These are phyloP conservation scores for Dissophora globulifera DNA, from an alignment of 192 early-diverging fungal species.

Conservation along the genomic window DNA sequence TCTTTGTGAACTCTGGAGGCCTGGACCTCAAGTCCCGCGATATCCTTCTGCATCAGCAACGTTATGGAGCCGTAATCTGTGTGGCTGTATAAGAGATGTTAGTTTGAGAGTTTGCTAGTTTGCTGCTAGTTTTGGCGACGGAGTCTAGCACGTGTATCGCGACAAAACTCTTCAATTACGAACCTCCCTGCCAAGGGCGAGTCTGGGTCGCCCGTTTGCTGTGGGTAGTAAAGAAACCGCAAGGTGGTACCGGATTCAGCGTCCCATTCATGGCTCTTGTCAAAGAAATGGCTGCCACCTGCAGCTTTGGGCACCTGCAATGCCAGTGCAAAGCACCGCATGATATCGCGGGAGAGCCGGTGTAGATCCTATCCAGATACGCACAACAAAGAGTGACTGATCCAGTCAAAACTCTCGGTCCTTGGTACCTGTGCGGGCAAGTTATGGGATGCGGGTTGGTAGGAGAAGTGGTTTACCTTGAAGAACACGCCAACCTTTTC, in stretches of 20 bases:
- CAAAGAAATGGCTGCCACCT: slow-evolving; percentile 65
- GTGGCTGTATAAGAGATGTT: slow-evolving; percentile 56
- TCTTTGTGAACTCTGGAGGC: slow-evolving; percentile 40
- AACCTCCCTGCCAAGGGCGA: slow-evolving; percentile 63
- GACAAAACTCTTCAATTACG: no score
- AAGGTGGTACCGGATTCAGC: slow-evolving; percentile 56
- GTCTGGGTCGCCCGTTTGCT: slow-evolving; percentile 55
- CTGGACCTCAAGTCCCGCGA: slow-evolving; percentile 67
- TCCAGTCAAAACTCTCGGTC: neutral
- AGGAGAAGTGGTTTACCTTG: no score
- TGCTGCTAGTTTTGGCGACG: neutral
- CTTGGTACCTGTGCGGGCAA: no score
- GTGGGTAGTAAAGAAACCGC: slow-evolving; percentile 73
- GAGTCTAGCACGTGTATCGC: neutral
- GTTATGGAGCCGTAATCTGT: slow-evolving; percentile 80
- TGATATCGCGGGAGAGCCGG: slow-evolving; percentile 54
- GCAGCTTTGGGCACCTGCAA: slow-evolving; percentile 66
- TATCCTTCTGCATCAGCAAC: slow-evolving; percentile 73
- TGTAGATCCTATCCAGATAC: slow-evolving; percentile 56
- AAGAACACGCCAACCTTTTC: slow-evolving; percentile 43
- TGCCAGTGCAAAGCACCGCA: slow-evolving; percentile 70
- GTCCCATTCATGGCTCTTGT: slow-evolving; percentile 61
- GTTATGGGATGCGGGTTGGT: no score
- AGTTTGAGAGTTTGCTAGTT: no score
- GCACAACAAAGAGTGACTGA: neutral